Percentiles rank a stretch among this genome's conserved stretches.
Conservation (phyloP, 345 rosid species). For the Gossypium anomalum region DNA sequence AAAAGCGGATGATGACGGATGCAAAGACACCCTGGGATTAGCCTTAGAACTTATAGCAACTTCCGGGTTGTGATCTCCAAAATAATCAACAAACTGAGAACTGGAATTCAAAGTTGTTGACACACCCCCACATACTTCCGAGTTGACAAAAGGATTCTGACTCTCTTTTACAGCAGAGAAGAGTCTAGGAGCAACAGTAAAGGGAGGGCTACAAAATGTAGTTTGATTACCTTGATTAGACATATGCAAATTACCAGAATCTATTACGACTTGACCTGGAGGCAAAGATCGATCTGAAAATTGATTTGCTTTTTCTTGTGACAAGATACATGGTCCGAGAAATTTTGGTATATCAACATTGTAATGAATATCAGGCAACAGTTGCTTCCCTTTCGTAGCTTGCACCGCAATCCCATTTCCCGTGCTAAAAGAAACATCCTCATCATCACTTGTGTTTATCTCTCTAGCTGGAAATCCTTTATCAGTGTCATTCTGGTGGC, state of each 20-base stretch:
- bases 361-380: slow-evolving; percentile 16
- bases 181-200: slow-evolving; percentile 22
- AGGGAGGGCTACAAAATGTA: slow-evolving; percentile 7
- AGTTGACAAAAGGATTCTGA: slow-evolving; percentile 19
- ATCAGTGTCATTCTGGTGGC: slow-evolving; percentile 22
- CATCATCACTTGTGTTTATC: slow-evolving; percentile 21
- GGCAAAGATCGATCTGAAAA: slow-evolving; percentile 22
- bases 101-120: slow-evolving; percentile 21
- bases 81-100: slow-evolving; percentile 23
- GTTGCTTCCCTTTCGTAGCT: slow-evolving; percentile 20
- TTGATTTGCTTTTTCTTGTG: slow-evolving; percentile 25
- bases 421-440: slow-evolving; percentile 18
- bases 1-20: slow-evolving; percentile 29
- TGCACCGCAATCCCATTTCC: slow-evolving; percentile 24
- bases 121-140: slow-evolving; percentile 17
- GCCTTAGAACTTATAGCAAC: slow-evolving; percentile 25
- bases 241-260: slow-evolving; percentile 12
- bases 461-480: slow-evolving; percentile 12
- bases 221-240: slow-evolving; percentile 24
- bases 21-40: slow-evolving; percentile 21
- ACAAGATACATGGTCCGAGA: slow-evolving; percentile 17
- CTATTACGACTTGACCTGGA: slow-evolving; percentile 17
- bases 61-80: slow-evolving; percentile 22
- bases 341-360: slow-evolving; percentile 14
- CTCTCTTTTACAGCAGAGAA: slow-evolving; percentile 21